Evolutionary conservation across 2,329 filamentous ascomycete species (phyloP).

Genomic region (Didymella segeticola): DNA sequence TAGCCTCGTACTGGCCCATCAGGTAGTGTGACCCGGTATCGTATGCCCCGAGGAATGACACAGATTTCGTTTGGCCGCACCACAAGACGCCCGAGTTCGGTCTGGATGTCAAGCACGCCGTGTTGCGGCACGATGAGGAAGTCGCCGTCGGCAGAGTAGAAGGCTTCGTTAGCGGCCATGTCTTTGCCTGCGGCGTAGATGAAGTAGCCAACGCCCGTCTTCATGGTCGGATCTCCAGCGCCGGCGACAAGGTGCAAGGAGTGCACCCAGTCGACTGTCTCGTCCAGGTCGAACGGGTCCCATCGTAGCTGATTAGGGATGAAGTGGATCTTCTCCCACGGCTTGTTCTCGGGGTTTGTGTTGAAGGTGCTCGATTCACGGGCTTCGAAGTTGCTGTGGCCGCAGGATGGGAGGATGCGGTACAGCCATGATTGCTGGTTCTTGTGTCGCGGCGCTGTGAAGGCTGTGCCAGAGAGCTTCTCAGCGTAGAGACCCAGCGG

Average conservation of each 20-base stretch:
- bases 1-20: conserved; percentile 69
- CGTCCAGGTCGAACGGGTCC: conserved; percentile 77
- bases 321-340: conserved; percentile 68
- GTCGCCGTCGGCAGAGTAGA: conserved; percentile 81
- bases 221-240: conserved; percentile 79
- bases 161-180: conserved; percentile 77
- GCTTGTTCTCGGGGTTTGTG: conserved; percentile 58
- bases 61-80: conserved; percentile 73
- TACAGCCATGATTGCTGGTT: conserved; percentile 68
- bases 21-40: conserved; percentile 66
- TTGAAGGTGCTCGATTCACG: conserved; percentile 58
- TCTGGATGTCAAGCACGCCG: conserved; percentile 71
- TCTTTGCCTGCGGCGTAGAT: conserved; percentile 79
- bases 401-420: conserved; percentile 64
- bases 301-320: conserved; percentile 84
- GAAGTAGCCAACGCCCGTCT: conserved; percentile 79
- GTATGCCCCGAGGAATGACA: conserved; percentile 70
- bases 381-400: conserved; percentile 61
- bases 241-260: conserved; percentile 76
- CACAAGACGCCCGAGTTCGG: conserved; percentile 69
- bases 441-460: conserved; percentile 62
- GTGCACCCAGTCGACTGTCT: conserved; percentile 72
- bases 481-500: conserved; percentile 82
- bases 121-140: conserved; percentile 71
- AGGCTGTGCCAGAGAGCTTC: conserved; percentile 66